Base-by-base conservation (phyloP, 108 stramenopile genomes). In the Pseudonitzschia multiseries region DNA sequence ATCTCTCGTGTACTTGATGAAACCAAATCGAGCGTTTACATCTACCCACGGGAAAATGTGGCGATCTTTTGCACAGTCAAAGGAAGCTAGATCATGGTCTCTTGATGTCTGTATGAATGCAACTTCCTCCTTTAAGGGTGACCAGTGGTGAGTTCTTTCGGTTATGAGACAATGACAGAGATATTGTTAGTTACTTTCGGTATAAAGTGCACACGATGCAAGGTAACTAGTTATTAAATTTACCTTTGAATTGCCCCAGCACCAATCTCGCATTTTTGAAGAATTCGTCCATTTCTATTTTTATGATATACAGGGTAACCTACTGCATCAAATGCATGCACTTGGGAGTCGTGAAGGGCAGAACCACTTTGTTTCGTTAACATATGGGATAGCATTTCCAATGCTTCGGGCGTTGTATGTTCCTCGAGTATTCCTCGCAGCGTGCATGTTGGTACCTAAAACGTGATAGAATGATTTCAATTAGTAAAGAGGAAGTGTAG, bases 31-130 rank as follows among this genome's bases (percentile, higher is more conserved):
- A 22, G 86, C 92, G 59, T 95, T 93, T 4, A 91, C 90, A 69
- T 93, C 92, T 12, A 91, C 89, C 85, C 88, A 93, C 14, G 94
- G 92, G 54, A 92, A 90, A 17, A 95, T 80, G 56, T 93, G 94
- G 13, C 94, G 70, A 72, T 95, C 94, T 72, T 95, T 93, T 14
- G 94, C 94, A 72, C 92, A 95, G 50, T 93, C 90, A 66, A 93
- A 93, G 0, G 82, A 79, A 64, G 79, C 87, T 29, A 81, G 74
- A 50, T 83, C 81, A 20, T 79, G 70, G 71, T 95, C 94, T 65
- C 87, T 69, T 8, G 79, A 73, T 12, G 94, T 95, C 41, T 72
- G 75, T 22, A 95, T 88, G 57, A 88, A 91, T 44, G 84, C 83
- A 20, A 95, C 94, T 79, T 95, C 94, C 61, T 93, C 88, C 54